Base-by-base conservation (phyloP, 176 grass and related monocot species). In the Oryza glaberrima region DNA sequence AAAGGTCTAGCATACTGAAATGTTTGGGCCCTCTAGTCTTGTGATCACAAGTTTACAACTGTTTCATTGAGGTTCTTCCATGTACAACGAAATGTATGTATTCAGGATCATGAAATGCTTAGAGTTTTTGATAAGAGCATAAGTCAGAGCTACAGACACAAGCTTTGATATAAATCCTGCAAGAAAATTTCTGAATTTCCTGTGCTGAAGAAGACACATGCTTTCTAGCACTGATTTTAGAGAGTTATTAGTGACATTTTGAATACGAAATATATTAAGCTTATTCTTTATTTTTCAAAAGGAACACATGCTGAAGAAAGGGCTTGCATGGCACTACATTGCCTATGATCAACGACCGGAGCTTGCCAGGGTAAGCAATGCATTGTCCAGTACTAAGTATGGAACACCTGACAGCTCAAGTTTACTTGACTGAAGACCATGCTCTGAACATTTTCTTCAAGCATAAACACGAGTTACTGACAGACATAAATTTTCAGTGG, bases 261-360 rank as follows among this genome's bases (percentile, higher is more conserved):
- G 46, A 51, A 4, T 16, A 11, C 6, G 14, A 40, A 73, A 67
- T 0, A 9, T 28, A 15, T 26, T 67, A 40, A 9, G 58, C 13
- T 9, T 43, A 4, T 30, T 38, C 20, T 43, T 52, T 32, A 3
- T 41, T 77, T 69, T 81, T 3, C 1, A 36, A 48, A 65, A 94
- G 93, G 93, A 91, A 70, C 75, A 91, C 82, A 94, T 98, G 96
- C 81, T 95, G 35, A 94, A 92, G 86, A 94, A 87, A 83, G 96
- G 93, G 23, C 77, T 98, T 63, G 86, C 93, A 65, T 98, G 91
- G 91, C 96, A 98, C 78, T 95, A 95, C 41, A 38, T 74, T 67
- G 84, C 88, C 13, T 96, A 98, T 19, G 96, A 99, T 75, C 61
- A 54, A 41, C 85, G 86, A 7, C 56, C 28, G 1, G 88, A 96